Evolutionary conservation across 805 yeast species (phyloP).

Genomic region (Wickerhamiella australiensis): DNA sequence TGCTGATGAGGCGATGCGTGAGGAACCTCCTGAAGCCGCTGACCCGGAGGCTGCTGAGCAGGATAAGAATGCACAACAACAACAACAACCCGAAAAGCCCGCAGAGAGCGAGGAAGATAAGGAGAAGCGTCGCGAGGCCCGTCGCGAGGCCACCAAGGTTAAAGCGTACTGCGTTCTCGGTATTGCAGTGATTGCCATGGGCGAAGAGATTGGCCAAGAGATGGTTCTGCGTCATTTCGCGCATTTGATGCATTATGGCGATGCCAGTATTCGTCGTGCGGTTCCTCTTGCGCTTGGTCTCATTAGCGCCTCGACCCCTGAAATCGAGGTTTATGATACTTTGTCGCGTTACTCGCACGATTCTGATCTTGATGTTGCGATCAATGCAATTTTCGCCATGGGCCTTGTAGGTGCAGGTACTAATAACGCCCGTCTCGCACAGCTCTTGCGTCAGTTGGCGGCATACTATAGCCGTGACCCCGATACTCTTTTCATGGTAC

Average conservation of each 20-base stretch:
- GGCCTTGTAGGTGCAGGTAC: slow-evolving; percentile 99
- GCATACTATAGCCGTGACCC: slow-evolving; percentile 83
- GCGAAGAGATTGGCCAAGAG: slow-evolving; percentile 95
- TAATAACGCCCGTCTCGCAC: slow-evolving; percentile 94
- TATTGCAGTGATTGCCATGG: slow-evolving; percentile 88
- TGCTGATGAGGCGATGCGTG: slow-evolving; percentile 22
- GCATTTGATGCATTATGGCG: slow-evolving; percentile 96
- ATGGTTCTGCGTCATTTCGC: slow-evolving; percentile 96
- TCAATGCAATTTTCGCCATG: slow-evolving; percentile 91
- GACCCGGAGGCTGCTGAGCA: slow-evolving; percentile 14
- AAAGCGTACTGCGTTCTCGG: slow-evolving; percentile 92
- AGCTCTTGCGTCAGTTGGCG: slow-evolving; percentile 86
- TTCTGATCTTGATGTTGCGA: slow-evolving; percentile 84
- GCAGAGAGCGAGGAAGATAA: slow-evolving; percentile 23
- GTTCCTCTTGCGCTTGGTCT: slow-evolving; percentile 98
- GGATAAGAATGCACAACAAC: slow-evolving; percentile 14
- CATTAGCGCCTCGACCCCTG: slow-evolving; percentile 84
- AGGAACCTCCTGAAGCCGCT: slow-evolving; percentile 26
- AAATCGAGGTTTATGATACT: slow-evolving; percentile 94
- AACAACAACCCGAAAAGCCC: not conserved
- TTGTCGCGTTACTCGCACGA: slow-evolving; percentile 94
- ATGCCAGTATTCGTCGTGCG: slow-evolving; percentile 76
- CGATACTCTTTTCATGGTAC: slow-evolving; percentile 80
- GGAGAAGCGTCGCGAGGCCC: slow-evolving; percentile 23
- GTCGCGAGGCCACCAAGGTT: slow-evolving; percentile 35